Evolutionary conservation across 352 stramenopile genomes (phyloP).

Genomic region (Phytophthora macrochlamydospora): DNA sequence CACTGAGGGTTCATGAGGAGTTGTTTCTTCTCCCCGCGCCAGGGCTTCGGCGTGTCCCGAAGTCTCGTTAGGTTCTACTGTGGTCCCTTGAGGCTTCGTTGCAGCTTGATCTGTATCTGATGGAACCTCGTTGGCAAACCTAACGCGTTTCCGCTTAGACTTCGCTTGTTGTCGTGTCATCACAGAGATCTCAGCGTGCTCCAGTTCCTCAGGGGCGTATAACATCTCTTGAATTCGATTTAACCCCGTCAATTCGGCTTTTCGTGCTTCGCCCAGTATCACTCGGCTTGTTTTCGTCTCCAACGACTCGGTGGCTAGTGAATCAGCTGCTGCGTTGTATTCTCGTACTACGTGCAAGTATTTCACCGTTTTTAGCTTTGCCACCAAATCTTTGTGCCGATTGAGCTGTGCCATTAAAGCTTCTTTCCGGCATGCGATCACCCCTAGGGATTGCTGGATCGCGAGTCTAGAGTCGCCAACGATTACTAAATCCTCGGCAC

Average conservation of each 20-base stretch:
- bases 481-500: neutral
- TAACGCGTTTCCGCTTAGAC: neutral
- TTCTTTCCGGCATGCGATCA: neutral
- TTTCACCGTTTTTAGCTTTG: neutral
- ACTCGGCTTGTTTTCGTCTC: neutral
- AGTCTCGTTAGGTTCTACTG: too few species aligned
- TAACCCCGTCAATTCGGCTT: neutral
- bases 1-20: neutral
- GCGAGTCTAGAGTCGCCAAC: neutral
- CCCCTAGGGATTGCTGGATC: neutral
- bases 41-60: neutral
- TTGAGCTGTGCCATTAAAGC: neutral
- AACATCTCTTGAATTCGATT: slow-evolving; percentile 8
- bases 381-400: neutral
- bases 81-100: neutral
- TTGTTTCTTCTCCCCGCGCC: neutral
- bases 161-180: slow-evolving; percentile 3
- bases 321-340: neutral
- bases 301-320: neutral
- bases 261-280: neutral
- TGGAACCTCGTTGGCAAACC: slow-evolving; percentile 4
- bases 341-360: neutral
- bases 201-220: neutral
- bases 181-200: neutral
- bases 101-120: too few species aligned